Evolutionary conservation across 1,139 yeast species (phyloP), one percentile per base, ranked within the genome.

Genomic region (Blastobotrys ciferrii): DNA sequence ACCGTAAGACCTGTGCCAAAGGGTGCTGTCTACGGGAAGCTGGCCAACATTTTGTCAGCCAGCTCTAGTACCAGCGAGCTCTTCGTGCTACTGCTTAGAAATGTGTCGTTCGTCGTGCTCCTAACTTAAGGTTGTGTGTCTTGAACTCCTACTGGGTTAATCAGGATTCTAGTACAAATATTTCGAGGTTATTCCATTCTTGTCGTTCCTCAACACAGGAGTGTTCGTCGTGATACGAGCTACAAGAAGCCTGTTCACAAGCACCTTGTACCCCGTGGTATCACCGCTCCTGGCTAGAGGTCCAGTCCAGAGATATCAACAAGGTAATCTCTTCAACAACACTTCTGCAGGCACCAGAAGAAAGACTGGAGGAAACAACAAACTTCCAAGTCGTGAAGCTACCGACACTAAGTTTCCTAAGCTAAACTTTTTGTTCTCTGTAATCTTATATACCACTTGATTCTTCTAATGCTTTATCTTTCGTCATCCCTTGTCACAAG

Each of bases 21-120:
- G 92, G 98, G 98, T 87, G 98, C 97, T 70, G 92, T 98, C 74
- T 91, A 91, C 85, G 98, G 98, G 87, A 92, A 92, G 87, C 98
- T 98, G 84, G 92, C 98, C 82, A 92, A 92, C 95, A 96, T 88
- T 98, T 98, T 87, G 94, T 92, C 67, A 84, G 84, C 83, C 97
- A 92, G 78, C 87, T 92, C 81, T 92, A 92, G 82, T 91, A 89
- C 95, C 98, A 92, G 83, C 88, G 94, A 79, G 85, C 97, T 61
- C 81, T 88, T 76, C 88, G 95, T 78, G 81, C 96, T 66, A 91
- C 96, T 68, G 98, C 98, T 69, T 98, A 92, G 81, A 98, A 92
- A 82, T 89, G 98, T 82, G 96, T 91, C 70, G 98, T 97, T 71
- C 91, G 97, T 76, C 89, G 94, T 76, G 95, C 96, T 76, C 82